Conservation (phyloP, 495 filamentous ascomycete species). For the Podospora appendiculata region DNA sequence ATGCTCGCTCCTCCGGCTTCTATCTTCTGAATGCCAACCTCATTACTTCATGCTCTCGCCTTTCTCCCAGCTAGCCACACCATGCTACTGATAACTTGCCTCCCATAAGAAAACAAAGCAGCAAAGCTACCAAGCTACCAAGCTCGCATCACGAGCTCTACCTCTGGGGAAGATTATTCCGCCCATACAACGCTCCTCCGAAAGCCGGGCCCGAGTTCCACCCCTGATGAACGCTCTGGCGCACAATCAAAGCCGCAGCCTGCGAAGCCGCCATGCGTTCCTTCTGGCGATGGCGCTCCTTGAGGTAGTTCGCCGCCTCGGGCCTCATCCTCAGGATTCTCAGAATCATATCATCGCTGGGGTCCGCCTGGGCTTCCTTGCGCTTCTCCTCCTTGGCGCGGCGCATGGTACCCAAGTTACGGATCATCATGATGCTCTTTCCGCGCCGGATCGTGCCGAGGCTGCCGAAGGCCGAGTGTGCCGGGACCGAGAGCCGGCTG, state of each 20-base stretch:
- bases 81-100: too few relatives aligned
- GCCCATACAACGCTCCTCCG: constrained; percentile 24
- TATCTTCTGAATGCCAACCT: too few relatives aligned
- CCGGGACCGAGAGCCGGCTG: constrained; percentile 68
- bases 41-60: too few relatives aligned
- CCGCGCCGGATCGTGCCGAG: constrained; percentile 68
- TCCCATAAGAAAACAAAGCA: too few relatives aligned
- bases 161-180: constrained; percentile 19
- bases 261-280: constrained; percentile 84
- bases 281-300: constrained; percentile 86
- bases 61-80: too few relatives aligned
- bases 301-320: constrained; percentile 84
- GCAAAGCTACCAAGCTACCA: too few relatives aligned
- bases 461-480: constrained; percentile 56
- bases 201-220: constrained; percentile 44
- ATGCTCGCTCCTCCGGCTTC: too few relatives aligned
- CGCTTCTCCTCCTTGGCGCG: constrained; percentile 93
- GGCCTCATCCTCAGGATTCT: constrained; percentile 93
- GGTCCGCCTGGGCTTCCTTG: constrained; percentile 90
- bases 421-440: constrained; percentile 91
- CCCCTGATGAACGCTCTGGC: constrained; percentile 69
- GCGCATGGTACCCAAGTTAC: constrained; percentile 93
- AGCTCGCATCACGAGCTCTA: constrained; percentile 1
- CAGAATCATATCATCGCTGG: constrained; percentile 97
- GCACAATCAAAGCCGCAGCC: constrained; percentile 89